These are phyloP conservation scores for Aphanomyces euteiches DNA, from an alignment of 352 stramenopile species.

Conservation along the genomic window DNA sequence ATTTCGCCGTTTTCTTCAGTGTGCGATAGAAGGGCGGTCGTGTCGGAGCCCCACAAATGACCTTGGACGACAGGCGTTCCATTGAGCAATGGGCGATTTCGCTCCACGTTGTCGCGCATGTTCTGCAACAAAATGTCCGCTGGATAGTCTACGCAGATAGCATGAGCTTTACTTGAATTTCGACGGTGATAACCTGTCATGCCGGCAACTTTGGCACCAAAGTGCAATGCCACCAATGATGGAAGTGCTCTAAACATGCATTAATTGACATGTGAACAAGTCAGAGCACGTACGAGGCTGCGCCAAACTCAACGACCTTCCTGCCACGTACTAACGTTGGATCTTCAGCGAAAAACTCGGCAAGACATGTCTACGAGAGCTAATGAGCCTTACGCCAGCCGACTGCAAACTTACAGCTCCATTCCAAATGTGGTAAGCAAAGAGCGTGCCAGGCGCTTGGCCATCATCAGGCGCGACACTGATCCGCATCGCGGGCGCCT, in stretches of 20 bases:
- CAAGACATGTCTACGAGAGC: constrained; percentile 41
- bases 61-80: constrained; percentile 38
- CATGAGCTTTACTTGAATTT: not conserved
- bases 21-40: constrained; percentile 29
- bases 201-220: constrained; percentile 38
- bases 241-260: constrained; percentile 39
- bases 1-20: constrained; percentile 6
- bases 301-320: constrained; percentile 48
- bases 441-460: constrained; percentile 47
- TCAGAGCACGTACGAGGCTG: constrained; percentile 41
- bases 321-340: constrained; percentile 35
- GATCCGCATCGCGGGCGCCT: constrained; percentile 31
- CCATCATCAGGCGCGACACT: constrained; percentile 49
- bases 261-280: not conserved
- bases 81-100: constrained; percentile 38
- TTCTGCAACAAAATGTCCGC: constrained; percentile 46
- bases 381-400: not conserved
- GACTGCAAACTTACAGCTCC: constrained; percentile 34
- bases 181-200: constrained; percentile 39
- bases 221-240: constrained; percentile 47
- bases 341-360: constrained; percentile 44
- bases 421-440: constrained; percentile 49
- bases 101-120: constrained; percentile 42
- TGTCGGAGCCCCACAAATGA: constrained; percentile 45
- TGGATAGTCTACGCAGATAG: constrained; percentile 42